Evolutionary conservation across 768 basidiomycete species (phyloP).

Genomic region (Agaricus sinodeliciosus): DNA sequence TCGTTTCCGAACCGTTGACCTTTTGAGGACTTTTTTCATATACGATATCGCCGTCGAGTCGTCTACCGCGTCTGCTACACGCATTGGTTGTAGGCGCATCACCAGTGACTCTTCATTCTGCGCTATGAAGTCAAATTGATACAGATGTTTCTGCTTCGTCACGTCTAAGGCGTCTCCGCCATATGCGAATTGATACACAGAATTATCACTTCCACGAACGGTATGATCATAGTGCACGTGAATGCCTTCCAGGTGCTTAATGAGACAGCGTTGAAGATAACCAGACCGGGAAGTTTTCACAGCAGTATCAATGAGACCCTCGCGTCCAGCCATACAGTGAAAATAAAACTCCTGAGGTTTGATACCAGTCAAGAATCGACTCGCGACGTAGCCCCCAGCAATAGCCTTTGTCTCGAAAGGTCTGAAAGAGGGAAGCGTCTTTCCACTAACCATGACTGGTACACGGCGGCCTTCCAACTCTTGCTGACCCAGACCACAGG

Average conservation of each 20-base stretch:
- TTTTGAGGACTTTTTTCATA: conserved; percentile 90
- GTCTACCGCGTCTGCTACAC: conserved; percentile 52
- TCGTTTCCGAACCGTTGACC: conserved; percentile 38
- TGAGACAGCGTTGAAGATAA: conserved; percentile 94
- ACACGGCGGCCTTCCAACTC: conserved; percentile 98
- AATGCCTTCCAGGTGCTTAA: conserved; percentile 97
- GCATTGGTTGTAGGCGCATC: conserved; percentile 59
- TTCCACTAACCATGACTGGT: conserved; percentile 98
- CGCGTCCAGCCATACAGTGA: conserved; percentile 99
- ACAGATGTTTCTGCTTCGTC: conserved; percentile 93
- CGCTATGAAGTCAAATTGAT: conserved; percentile 90
- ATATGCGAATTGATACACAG: conserved; percentile 93
- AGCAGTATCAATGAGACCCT: conserved; percentile 98
- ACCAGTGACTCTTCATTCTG: conserved; percentile 79
- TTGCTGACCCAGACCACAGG: conserved; percentile 96
- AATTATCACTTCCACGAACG: conserved; percentile 90
- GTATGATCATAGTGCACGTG: conserved; percentile 98
- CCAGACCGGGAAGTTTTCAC: conserved; percentile 99
- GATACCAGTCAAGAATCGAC: conserved; percentile 97
- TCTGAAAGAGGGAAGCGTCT: conserved; percentile 95
- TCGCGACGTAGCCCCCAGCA: conserved; percentile 96
- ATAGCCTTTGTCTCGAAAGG: conserved; percentile 97
- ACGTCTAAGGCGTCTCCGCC: conserved; percentile 96
- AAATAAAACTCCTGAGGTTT: conserved; percentile 99
- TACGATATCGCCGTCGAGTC: conserved; percentile 60